Base-by-base conservation (phyloP, 768 basidiomycete genomes). In the Suillus lakei region DNA sequence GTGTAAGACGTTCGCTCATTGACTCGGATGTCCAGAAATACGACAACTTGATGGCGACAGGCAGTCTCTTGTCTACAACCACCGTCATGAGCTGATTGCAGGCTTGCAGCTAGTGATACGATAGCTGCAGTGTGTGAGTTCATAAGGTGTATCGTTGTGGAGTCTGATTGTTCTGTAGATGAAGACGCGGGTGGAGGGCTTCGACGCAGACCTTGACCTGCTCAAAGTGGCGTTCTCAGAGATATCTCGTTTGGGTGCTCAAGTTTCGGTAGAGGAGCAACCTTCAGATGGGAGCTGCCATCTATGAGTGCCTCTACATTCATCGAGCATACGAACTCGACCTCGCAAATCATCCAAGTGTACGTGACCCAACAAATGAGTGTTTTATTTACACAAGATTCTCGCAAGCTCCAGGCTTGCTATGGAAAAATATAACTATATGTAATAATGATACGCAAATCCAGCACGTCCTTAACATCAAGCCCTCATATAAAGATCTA, bases 21-120 rank as follows among this genome's bases (percentile, higher is more conserved):
- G n/a, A 51, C 28, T 28, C 4, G 28, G 50, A 62, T 65, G 36
- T 66, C 72, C 48, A 95, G 96, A 97, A 76, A 96, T 98, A 65
- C 84, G 92, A 38, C 87, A 94, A 67, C 79, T 98, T 16, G 94
- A 97, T 64, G 88, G 91, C 71, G 95, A 97, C 72, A 82, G 93
- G 28, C 95, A 98, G 76, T 91, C 92, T 10, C 82, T 98, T 51
- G 95, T 98, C 13, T 98, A 98, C 74, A 95, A 96, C 70, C 95
- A 96, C 72, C 96, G 97, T 71, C 94, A 96, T 65, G 96, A 98
- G 69, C 88, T 98, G 23, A 96, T 98, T 60, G 93, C n/a, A n/a
- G n/a, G n/a, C n/a, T n/a, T n/a, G n/a, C 93, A 1, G 96, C 96
- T 3, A 94, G 91, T 65, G 93, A 95, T 71, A 97, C 96, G 10